These are phyloP conservation scores for Pneumocystis oryctolagi DNA, from an alignment of 1,139 yeast species.

Conservation along the genomic window DNA sequence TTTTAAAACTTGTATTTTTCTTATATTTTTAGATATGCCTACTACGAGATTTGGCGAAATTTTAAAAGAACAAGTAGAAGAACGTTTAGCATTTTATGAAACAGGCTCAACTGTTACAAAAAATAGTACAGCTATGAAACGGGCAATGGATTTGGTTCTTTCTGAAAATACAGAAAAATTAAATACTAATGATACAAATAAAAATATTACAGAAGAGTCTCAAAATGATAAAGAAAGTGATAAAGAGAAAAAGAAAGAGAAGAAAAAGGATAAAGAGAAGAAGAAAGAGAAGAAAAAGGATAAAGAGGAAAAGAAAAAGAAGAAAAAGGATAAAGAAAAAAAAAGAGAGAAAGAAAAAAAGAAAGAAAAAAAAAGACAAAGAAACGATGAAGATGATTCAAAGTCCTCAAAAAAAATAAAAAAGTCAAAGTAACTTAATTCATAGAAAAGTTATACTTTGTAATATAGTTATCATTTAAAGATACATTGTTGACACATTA, in stretches of 20 bases:
- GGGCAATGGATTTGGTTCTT: constrained; percentile 59
- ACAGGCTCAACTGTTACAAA: constrained; percentile 95
- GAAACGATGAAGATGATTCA: neutral
- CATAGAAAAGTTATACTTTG: neutral
- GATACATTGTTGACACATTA: neutral
- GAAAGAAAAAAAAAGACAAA: neutral
- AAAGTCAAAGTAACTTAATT: neutral
- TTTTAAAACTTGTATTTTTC: neutral
- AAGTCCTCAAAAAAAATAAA: neutral
- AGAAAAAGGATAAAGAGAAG: constrained; percentile 29
- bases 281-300: constrained; percentile 4
- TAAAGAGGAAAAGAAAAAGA: neutral
- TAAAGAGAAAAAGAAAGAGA: constrained; percentile 39
- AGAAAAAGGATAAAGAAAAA: neutral
- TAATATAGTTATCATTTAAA: neutral
- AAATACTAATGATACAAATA: constrained; percentile 36
- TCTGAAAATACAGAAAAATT: constrained; percentile 29
- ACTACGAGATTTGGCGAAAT: constrained; percentile 72
- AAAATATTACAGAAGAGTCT: constrained; percentile 28
- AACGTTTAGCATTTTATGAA: constrained; percentile 87
- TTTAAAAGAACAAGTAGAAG: constrained; percentile 92
- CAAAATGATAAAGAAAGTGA: constrained; percentile 22
- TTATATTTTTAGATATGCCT: constrained; percentile 24
- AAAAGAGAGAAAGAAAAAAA: neutral
- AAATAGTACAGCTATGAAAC: constrained; percentile 84